phyloP scores from a whole-genome alignment of 176 grass and related monocot species.

The Phragmites australis region DNA sequence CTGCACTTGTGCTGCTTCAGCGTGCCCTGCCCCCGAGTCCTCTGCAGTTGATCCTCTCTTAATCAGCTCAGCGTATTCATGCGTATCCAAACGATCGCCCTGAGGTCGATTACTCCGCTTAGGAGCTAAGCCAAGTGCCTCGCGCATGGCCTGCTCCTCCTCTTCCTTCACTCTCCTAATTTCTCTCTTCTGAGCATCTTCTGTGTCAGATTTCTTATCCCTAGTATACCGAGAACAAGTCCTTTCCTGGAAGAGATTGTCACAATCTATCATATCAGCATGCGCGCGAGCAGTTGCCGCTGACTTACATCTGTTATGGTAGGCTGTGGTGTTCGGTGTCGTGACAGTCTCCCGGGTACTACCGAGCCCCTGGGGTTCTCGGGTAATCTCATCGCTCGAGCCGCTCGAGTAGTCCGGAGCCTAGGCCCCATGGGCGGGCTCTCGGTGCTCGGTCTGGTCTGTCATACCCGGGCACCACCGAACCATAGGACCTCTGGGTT shows the following conservation, averaged over 20 bases:
- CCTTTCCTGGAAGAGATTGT: conserved; percentile 60
- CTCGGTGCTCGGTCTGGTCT: too few species aligned
- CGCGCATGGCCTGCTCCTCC: conserved; percentile 93
- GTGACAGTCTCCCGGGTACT: too few species aligned
- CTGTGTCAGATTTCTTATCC: conserved; percentile 74
- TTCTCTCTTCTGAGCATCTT: conserved; percentile 83
- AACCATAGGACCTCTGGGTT: too few species aligned
- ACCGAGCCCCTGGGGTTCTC: too few species aligned
- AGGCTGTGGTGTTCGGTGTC: too few species aligned
- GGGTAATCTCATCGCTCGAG: too few species aligned
- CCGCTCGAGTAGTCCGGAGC: too few species aligned
- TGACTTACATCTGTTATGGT: too few species aligned
- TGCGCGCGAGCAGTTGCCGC: too few species aligned
- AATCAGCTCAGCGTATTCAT: conserved; percentile 95
- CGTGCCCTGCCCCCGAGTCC: conserved; percentile 85
- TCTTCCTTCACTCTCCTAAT: conserved; percentile 95
- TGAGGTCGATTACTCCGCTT: conserved; percentile 68
- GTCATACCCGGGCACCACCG: too few species aligned
- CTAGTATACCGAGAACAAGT: conserved; percentile 80
- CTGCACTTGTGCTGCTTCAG: conserved; percentile 91
- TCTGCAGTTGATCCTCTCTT: conserved; percentile 94
- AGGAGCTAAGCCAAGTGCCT: conserved; percentile 93
- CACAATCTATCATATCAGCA: neutral
- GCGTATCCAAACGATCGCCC: conserved; percentile 82
- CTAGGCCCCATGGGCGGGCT: too few species aligned